A percentile compares a stretch with the other conserved stretches of the same genome.
phyloP scores from a whole-genome alignment of 2,329 filamentous ascomycete species.

The Diaporthe citri region DNA sequence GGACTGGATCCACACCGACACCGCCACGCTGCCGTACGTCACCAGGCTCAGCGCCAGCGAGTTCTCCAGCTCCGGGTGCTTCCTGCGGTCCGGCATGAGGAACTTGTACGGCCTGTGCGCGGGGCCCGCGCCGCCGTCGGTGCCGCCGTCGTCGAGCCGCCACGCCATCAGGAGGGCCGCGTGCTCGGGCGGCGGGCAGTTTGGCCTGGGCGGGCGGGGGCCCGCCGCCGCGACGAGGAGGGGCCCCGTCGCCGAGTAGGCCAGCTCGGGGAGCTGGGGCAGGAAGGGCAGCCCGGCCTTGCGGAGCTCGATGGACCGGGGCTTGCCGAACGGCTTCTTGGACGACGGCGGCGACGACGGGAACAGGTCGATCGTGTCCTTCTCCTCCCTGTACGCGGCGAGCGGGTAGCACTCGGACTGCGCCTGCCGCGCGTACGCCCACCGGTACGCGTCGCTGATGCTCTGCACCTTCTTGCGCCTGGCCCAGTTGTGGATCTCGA shows the following conservation, averaged over 20 bases:
- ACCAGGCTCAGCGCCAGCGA: slow-evolving; percentile 53
- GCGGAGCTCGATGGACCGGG: slow-evolving; percentile 51
- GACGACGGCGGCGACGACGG: slow-evolving; percentile 42
- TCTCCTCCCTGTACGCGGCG: slow-evolving; percentile 51
- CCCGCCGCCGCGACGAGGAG: slow-evolving; percentile 55
- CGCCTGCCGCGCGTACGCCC: slow-evolving; percentile 53
- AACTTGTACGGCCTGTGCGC: slow-evolving; percentile 51
- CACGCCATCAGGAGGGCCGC: slow-evolving; percentile 56
- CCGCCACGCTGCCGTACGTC: slow-evolving; percentile 53
- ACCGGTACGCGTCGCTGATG: slow-evolving; percentile 54
- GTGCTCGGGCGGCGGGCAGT: slow-evolving; percentile 53
- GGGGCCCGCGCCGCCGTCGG: slow-evolving; percentile 17
- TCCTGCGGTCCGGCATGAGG: slow-evolving; percentile 51
- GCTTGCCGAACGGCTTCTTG: slow-evolving; percentile 54
- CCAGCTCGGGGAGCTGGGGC: slow-evolving; percentile 55
- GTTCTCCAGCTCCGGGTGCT: slow-evolving; percentile 54
- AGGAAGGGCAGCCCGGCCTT: slow-evolving; percentile 52
- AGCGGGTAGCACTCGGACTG: slow-evolving; percentile 51
- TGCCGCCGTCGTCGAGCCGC: slow-evolving; percentile 49
- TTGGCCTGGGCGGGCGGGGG: slow-evolving; percentile 53
- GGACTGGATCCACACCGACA: slow-evolving; percentile 57
- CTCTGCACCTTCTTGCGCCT: slow-evolving; percentile 55
- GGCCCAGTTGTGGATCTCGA: slow-evolving; percentile 57
- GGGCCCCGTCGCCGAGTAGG: slow-evolving; percentile 54
- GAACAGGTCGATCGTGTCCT: slow-evolving; percentile 51